phyloP scores from a whole-genome alignment of 768 basidiomycete genomes.

The Cystofilobasidium ferigula region DNA sequence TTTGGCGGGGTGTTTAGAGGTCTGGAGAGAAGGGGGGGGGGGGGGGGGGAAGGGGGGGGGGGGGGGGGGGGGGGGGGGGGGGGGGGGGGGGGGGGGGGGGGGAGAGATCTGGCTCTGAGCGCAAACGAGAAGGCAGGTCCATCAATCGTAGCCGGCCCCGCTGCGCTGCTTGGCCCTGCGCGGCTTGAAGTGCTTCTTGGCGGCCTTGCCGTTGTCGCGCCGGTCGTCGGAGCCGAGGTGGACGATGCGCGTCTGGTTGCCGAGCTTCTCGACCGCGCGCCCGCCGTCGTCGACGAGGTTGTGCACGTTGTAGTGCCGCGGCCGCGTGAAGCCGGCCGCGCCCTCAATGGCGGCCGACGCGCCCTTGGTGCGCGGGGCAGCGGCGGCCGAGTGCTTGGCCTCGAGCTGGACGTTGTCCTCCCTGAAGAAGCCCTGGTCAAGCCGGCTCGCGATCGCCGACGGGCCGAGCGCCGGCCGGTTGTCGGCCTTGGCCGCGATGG shows the following conservation, averaged over 20 bases:
- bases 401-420: constrained; percentile 39
- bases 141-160: constrained; percentile 77
- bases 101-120: too few relatives aligned
- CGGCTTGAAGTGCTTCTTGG: constrained; percentile 81
- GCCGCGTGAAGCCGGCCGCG: constrained; percentile 52
- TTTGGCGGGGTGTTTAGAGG: too few relatives aligned
- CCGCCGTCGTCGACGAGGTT: constrained; percentile 69
- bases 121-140: background rate
- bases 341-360: constrained; percentile 42
- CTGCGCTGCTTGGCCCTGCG: constrained; percentile 77
- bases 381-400: constrained; percentile 38
- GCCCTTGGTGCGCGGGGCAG: constrained; percentile 57
- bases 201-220: constrained; percentile 37
- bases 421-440: constrained; percentile 78
- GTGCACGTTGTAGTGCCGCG: constrained; percentile 70
- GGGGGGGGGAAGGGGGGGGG: too few relatives aligned
- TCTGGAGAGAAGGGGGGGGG: too few relatives aligned
- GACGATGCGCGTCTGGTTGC: constrained; percentile 42
- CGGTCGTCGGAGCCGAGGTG: constrained; percentile 41
- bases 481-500: constrained; percentile 27
- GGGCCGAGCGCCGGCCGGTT: constrained; percentile 41
- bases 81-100: too few relatives aligned
- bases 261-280: constrained; percentile 42
- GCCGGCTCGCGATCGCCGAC: constrained; percentile 44
- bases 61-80: too few relatives aligned